Base-by-base conservation (phyloP, 164 flowering plant species). In the Dillenia suffruticosa region DNA sequence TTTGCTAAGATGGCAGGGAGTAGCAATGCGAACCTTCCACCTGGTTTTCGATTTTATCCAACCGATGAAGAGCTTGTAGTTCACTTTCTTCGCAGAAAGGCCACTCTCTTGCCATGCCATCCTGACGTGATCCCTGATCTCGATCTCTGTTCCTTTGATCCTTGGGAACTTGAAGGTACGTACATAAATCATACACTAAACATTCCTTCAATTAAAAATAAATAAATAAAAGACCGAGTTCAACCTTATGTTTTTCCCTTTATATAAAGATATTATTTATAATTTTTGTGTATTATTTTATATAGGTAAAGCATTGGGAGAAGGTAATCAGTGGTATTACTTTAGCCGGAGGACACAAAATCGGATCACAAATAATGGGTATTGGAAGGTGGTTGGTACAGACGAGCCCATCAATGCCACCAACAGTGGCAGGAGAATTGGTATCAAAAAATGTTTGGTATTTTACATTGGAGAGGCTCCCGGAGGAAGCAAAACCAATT, bases 101-200 rank as follows among this genome's bases (percentile, higher is more conserved):
- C 82, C 0, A 52, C 80, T 12, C 82, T 77, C 62, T 62, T 84
- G 24, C 89, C 95, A 15, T 81, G 77, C 66, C 84, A 82, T 22
- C 95, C 96, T 0, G 87, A 84, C 51, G 73, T 84, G 70, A 89
- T 92, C 65, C 95, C 96, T 10, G 96, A 89, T 70, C 90, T 89
- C 19, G 81, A 83, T 54, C 84, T 84, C 67, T 75, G 71, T 58
- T 82, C 85, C 2, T 85, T 79, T 52, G 91, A 92, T 79, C 98
- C 98, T 17, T 92, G 98, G 98, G 86, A 89, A 19, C 87, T 92
- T 19, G 64, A 79, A 46, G 97, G 97, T 91, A 69, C 0, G n/a
- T 48, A 10, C 11, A 13, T n/a, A 24, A 48, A 19, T 11, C 10
- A 12, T 32, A 32, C 40, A 32, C 40, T 32, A 4, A 5, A 32